A percentile compares a stretch with the other conserved stretches of the same genome.
phyloP scores from a whole-genome alignment of 1,139 yeast species.

The Casaregolazyma suthepensis region DNA sequence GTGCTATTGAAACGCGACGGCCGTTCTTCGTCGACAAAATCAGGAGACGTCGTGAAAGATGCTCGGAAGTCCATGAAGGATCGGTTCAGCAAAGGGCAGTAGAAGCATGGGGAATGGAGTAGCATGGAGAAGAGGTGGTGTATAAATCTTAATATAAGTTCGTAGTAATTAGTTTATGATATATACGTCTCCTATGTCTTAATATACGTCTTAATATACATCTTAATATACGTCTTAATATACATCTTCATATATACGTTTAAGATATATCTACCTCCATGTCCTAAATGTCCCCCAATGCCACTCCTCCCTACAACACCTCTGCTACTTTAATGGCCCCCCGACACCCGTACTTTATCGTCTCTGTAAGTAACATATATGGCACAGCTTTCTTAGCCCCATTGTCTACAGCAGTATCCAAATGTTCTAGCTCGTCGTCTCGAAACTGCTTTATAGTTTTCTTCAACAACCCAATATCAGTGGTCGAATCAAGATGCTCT shows the following conservation, averaged over 20 bases:
- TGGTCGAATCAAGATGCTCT: slow-evolving; percentile 41
- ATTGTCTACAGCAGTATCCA: slow-evolving; percentile 85
- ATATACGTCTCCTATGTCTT: too few species aligned
- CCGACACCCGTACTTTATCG: slow-evolving; percentile 73
- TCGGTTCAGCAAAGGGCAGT: slow-evolving; percentile 7
- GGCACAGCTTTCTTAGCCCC: slow-evolving; percentile 95
- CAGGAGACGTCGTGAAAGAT: not conserved
- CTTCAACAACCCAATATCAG: slow-evolving; percentile 50
- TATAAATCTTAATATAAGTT: too few species aligned
- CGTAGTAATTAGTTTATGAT: too few species aligned
- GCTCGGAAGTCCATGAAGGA: slow-evolving; percentile 10
- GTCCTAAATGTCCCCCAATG: not conserved
- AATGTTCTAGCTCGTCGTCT: slow-evolving; percentile 93
- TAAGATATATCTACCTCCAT: too few species aligned
- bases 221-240: too few species aligned
- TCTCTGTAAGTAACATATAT: slow-evolving; percentile 78
- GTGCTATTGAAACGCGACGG: not conserved
- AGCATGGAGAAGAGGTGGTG: too few species aligned
- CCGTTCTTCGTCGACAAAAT: not conserved
- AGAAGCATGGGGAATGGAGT: too few species aligned
- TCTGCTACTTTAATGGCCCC: slow-evolving; percentile 94
- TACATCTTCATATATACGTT: too few species aligned
- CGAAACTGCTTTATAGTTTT: slow-evolving; percentile 68
- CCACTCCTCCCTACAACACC: slow-evolving; percentile 41
- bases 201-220: too few species aligned